Base-by-base conservation (phyloP, 305 asterid species). In the Coffea humblotiana region DNA sequence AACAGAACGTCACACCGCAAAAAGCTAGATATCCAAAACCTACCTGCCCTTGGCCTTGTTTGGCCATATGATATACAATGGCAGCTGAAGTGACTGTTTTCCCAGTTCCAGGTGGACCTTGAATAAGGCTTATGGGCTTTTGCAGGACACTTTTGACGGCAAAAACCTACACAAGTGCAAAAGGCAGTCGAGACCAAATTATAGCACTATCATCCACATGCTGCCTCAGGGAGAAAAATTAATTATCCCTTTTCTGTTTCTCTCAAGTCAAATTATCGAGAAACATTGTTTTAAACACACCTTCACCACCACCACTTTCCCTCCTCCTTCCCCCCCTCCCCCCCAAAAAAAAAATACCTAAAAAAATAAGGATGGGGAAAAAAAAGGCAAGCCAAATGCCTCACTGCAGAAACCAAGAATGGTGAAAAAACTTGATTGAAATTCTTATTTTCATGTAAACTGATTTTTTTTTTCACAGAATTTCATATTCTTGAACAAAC, bases 21-120 rank as follows among this genome's bases (percentile, higher is more conserved):
- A 72, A 80, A 85, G 84, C 47, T 32, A 56, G 74, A 35, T 51
- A 63, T 47, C 56, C 79, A 18, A 61, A 25, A 76, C n/a, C 76
- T 82, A 93, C 99, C 98, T 96, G 99, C 47, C 99, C 99, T 86
- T 96, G 99, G 83, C 98, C 98, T 87, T 96, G 99, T 84, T 96
- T 96, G 81, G 99, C 98, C 99, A 96, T 96, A 86, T 96, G 99
- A 86, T 94, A 96, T 75, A 96, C 98, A 83, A 96, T 96, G 78
- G 99, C 98, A 74, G 99, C 99, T 35, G 98, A 96, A 60, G 99
- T 96, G 85, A 96, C 99, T 54, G 99, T 96, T 91, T 96, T 96
- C 78, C 99, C 99, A 74, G 98, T 96, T 82, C 99, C 99, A 35
- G 98, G 98, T 23, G 98, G 98, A 65, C 99, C 99, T 88, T 96